Conservation (phyloP, 208 protist genomes). For the Trypanosoma rangeli region DNA sequence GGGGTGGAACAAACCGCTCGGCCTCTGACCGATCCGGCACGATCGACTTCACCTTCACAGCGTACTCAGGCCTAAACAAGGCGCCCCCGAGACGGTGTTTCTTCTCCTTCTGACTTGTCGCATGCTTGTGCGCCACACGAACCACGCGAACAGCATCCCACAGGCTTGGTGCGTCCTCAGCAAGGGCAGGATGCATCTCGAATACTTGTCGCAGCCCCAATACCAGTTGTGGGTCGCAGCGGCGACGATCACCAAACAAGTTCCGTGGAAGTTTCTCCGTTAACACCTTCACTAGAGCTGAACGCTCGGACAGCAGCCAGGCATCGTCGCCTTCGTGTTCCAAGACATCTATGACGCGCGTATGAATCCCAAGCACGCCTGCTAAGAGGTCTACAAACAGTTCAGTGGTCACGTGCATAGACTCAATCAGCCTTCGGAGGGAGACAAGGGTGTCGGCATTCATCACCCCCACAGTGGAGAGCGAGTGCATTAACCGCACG, state of each 20-base stretch:
- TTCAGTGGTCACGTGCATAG: constrained; percentile 11
- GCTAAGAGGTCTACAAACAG: constrained; percentile 9
- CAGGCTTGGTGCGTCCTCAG: constrained; percentile 39
- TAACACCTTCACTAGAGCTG: constrained; percentile 18
- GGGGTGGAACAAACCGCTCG: constrained; percentile 64
- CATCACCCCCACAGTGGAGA: constrained; percentile 24
- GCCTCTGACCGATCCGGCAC: constrained; percentile 42
- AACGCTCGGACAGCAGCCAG: constrained; percentile 13
- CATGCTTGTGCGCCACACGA: constrained; percentile 53
- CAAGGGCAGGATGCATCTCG: constrained; percentile 45
- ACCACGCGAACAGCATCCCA: constrained; percentile 72
- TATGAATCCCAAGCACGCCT: constrained; percentile 26
- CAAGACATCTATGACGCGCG: constrained; percentile 57
- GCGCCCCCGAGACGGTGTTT: constrained; percentile 26
- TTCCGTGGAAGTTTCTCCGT: constrained; percentile 18
- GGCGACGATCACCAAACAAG: constrained; percentile 2
- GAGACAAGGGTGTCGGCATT: constrained; percentile 14
- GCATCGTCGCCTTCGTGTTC: constrained; percentile 34
- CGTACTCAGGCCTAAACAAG: constrained; percentile 53
- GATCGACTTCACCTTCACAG: constrained; percentile 57
- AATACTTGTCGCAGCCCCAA: constrained; percentile 64
- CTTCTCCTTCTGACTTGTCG: constrained; percentile 13
- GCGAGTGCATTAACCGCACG: constrained; percentile 22
- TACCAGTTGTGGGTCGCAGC: constrained; percentile 44
- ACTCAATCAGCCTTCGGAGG: constrained; percentile 10